Conservation (phyloP, 257 asterid species). For the Echium plantagineum region DNA sequence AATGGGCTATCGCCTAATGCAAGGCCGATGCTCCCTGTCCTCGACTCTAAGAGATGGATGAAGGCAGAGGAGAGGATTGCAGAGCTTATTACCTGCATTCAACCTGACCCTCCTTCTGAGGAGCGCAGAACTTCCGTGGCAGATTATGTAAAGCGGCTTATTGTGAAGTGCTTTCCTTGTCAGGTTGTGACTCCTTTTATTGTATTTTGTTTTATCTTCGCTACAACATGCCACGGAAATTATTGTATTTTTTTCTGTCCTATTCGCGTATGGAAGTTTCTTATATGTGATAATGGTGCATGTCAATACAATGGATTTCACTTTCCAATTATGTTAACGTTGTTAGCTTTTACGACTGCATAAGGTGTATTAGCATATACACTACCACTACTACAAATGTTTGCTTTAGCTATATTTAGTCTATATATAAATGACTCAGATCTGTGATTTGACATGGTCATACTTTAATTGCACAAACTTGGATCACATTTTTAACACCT, state of each 20-base stretch:
- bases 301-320: not conserved
- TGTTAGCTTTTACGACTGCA: not conserved
- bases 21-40: constrained; percentile 40
- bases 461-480: not conserved
- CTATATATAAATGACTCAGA: not conserved
- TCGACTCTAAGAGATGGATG: constrained; percentile 70
- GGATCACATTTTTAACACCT: not conserved
- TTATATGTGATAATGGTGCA: not conserved
- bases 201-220: constrained; percentile 5
- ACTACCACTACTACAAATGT: not conserved
- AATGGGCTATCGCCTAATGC: constrained; percentile 76
- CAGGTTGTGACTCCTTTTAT: constrained; percentile 45
- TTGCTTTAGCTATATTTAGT: not conserved
- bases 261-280: not conserved
- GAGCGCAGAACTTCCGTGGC: constrained; percentile 88
- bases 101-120: constrained; percentile 78
- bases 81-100: constrained; percentile 83
- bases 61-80: constrained; percentile 87
- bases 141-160: constrained; percentile 74
- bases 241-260: not conserved
- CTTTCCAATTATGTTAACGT: not conserved
- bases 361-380: not conserved
- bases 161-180: constrained; percentile 79
- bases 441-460: not conserved
- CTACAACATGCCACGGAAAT: not conserved